Base-by-base conservation (phyloP, 169 alveolate genomes). In the Blepharisma undulans region DNA sequence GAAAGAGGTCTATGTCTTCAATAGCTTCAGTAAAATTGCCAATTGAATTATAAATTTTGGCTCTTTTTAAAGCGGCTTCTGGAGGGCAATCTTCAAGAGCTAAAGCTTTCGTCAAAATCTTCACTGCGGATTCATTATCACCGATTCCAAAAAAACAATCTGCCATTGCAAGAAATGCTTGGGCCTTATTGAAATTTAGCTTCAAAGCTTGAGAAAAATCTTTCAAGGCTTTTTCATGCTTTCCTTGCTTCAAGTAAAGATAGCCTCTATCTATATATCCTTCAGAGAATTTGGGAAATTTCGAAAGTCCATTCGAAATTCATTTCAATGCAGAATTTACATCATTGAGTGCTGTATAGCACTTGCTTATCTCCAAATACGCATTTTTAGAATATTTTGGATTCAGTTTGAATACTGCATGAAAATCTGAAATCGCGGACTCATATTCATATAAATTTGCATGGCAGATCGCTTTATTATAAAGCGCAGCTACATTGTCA, bases 211-310 rank as follows among this genome's bases (percentile, higher is more conserved):
- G 78, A 12, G 33, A 8, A 59, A 48, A 84, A 84, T 84, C 89
- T n/a, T 32, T 84, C 77, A 48, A 21, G 10, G 89, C 89, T 60
- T 84, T 48, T 25, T 84, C 77, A 72, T 76, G 19, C 10, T 33
- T 32, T 36, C 60, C 34, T 84, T 84, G 77, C 60, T 25, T 21
- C 77, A n/a, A n/a, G 36, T 14, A 84, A 34, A 84, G 79, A 48
- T 25, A 32, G 25, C 79, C 89, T 60, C 89, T 84, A 8, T 34
- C 36, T 34, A 84, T 21, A 84, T 84, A 84, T 2, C 89, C 89
- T 60, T 84, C 89, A 84, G 74, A 32, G 77, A 34, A 84, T 4
- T 60, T 84, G 8, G 89, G 77, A 33, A 48, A 84, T n/a, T 32
- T 48, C 60, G 8, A 32, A 84, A 84, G 2, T 19, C 74, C 25